These are phyloP conservation scores for Penicillium brasilianum DNA, from an alignment of 2,329 filamentous ascomycete genomes.

Conservation along the genomic window DNA sequence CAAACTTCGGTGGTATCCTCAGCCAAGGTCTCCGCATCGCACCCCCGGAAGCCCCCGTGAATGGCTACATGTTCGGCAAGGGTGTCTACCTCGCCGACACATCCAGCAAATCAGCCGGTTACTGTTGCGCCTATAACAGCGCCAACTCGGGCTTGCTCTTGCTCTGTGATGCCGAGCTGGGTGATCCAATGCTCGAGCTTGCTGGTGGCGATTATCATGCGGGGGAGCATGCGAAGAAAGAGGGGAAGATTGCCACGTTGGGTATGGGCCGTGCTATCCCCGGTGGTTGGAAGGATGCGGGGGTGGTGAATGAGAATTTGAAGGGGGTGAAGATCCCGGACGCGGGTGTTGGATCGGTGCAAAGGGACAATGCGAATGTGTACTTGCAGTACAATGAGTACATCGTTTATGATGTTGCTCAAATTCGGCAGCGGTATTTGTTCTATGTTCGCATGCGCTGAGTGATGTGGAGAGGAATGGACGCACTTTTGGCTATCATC, in stretches of 20 bases:
- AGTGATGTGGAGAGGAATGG: neutral
- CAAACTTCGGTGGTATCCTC: slow-evolving; percentile 86
- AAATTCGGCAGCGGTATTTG: slow-evolving; percentile 53
- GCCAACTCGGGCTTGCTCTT: slow-evolving; percentile 74
- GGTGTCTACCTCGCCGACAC: slow-evolving; percentile 89
- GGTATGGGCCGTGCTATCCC: slow-evolving; percentile 71
- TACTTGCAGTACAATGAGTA: slow-evolving; percentile 52
- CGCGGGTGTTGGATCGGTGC: slow-evolving; percentile 14
- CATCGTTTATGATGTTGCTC: slow-evolving; percentile 56
- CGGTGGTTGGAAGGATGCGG: slow-evolving; percentile 75
- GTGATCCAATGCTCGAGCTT: slow-evolving; percentile 73
- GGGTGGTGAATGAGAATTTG: slow-evolving; percentile 66
- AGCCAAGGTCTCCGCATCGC: slow-evolving; percentile 89
- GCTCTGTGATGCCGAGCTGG: slow-evolving; percentile 83
- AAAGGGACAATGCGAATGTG: neutral
- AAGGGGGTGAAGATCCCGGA: slow-evolving; percentile 69
- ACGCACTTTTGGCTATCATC: neutral
- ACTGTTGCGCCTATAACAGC: slow-evolving; percentile 69
- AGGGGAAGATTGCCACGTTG: slow-evolving; percentile 69
- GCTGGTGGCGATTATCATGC: slow-evolving; percentile 64
- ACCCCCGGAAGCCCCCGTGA: slow-evolving; percentile 74
- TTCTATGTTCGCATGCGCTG: slow-evolving; percentile 49
- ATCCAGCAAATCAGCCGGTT: slow-evolving; percentile 79
- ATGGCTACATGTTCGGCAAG: slow-evolving; percentile 88
- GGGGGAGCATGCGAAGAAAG: slow-evolving; percentile 63